A percentile compares a stretch with the other conserved stretches of the same genome.
These are phyloP conservation scores for Hermanozyma aechmeae DNA, from an alignment of 805 yeast species.

Conservation along the genomic window DNA sequence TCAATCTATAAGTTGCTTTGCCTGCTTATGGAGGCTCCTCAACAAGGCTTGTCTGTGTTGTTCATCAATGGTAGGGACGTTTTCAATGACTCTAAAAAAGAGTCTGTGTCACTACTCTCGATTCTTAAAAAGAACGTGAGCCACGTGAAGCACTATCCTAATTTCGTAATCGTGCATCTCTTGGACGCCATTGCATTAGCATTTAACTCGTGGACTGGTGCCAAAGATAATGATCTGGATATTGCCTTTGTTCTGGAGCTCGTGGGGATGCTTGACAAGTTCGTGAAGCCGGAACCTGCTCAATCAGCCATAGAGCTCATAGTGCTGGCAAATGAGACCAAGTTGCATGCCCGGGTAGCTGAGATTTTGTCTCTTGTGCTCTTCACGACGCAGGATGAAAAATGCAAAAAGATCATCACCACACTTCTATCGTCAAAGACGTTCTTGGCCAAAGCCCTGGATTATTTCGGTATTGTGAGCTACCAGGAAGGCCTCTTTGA, in stretches of 20 bases:
- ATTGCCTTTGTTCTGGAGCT: conserved; percentile 35
- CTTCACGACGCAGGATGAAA: conserved; percentile 43
- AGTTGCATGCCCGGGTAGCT: conserved; percentile 56
- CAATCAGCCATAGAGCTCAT: conserved; percentile 14
- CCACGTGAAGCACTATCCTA: conserved; percentile 46
- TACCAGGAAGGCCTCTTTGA: conserved; percentile 38
- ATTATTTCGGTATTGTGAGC: conserved; percentile 33
- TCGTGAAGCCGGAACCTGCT: conserved; percentile 5
- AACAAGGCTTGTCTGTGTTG: conserved; percentile 67
- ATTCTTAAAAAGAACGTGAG: conserved; percentile 48
- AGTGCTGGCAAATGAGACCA: conserved; percentile 43
- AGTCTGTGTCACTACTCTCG: conserved; percentile 36
- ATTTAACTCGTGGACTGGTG: conserved; percentile 68
- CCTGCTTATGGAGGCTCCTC: conserved; percentile 59
- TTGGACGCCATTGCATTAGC: conserved; percentile 69
- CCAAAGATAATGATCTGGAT: conserved; percentile 44
- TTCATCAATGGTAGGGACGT: conserved; percentile 54
- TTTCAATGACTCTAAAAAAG: conserved; percentile 22
- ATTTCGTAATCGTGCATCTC: conserved; percentile 54
- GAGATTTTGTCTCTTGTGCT: conserved; percentile 69
- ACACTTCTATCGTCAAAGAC: conserved; percentile 28
- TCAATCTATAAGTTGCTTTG: conserved; percentile 56
- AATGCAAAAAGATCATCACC: conserved; percentile 33
- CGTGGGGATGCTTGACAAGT: conserved; percentile 12
- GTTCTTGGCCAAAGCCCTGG: conserved; percentile 20